These are phyloP conservation scores for Thecaphora frezii DNA, from an alignment of 1,284 basidiomycete species.

Conservation along the genomic window DNA sequence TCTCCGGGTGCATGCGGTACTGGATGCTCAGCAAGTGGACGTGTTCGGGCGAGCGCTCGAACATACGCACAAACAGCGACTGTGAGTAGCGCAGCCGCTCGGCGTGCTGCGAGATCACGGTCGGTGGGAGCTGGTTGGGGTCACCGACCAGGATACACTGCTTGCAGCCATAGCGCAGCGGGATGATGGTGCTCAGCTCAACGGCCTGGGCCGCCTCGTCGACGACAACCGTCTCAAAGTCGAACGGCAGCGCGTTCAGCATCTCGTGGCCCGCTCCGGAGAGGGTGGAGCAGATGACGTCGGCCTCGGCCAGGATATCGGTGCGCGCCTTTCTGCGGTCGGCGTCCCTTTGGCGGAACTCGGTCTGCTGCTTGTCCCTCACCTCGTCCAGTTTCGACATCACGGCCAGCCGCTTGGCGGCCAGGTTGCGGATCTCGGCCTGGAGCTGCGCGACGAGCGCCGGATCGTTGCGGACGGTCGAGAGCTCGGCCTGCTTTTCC, in stretches of 20 bases:
- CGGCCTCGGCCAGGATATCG: slow-evolving; percentile 64
- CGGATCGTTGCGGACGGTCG: slow-evolving; percentile 12
- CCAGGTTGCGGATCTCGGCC: slow-evolving; percentile 37
- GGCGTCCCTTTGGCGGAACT: slow-evolving; percentile 42
- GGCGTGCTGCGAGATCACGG: slow-evolving; percentile 87
- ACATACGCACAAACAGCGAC: slow-evolving; percentile 87
- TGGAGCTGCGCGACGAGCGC: slow-evolving; percentile 31
- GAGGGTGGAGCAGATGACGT: slow-evolving; percentile 91
- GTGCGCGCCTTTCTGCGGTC: slow-evolving; percentile 35
- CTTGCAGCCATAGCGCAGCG: slow-evolving; percentile 81
- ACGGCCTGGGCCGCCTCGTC: slow-evolving; percentile 98
- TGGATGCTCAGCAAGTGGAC: slow-evolving; percentile 94
- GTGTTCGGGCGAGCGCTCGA: slow-evolving; percentile 73
- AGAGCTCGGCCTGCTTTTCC: slow-evolving; percentile 40
- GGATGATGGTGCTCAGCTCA: slow-evolving; percentile 94
- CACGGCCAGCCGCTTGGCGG: slow-evolving; percentile 28
- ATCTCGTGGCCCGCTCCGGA: slow-evolving; percentile 84
- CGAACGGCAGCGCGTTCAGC: slow-evolving; percentile 70
- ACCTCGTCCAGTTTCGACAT: slow-evolving; percentile 48
- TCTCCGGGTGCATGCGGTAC: slow-evolving; percentile 99
- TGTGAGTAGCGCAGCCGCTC: slow-evolving; percentile 80
- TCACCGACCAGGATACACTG: slow-evolving; percentile 96
- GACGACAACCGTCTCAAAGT: slow-evolving; percentile 94
- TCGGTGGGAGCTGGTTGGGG: slow-evolving; percentile 94
- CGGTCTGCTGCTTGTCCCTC: slow-evolving; percentile 44